Evolutionary conservation across 1,139 yeast genomes (phyloP).

Genomic region (Candida mesenterica): DNA sequence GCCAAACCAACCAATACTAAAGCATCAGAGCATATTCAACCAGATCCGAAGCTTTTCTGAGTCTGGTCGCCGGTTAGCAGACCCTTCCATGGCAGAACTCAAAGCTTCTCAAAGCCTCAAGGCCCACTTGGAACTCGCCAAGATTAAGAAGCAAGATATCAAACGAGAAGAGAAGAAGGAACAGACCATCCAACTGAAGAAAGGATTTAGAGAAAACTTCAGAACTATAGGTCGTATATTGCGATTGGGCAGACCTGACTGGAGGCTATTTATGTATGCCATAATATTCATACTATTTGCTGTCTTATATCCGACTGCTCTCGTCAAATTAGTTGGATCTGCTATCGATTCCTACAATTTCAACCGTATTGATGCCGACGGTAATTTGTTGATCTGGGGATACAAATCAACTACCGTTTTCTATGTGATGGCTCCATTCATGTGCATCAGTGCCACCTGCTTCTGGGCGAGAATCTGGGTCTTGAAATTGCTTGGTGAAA

Average conservation of each 20-base stretch:
- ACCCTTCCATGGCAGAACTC: slow-evolving; percentile 11
- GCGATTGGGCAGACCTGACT: slow-evolving; percentile 41
- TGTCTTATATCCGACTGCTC: slow-evolving; percentile 46
- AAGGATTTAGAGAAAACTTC: slow-evolving; percentile 33
- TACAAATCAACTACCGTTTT: slow-evolving; percentile 43
- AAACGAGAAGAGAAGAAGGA: slow-evolving; percentile 36
- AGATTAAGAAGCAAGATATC: slow-evolving; percentile 24
- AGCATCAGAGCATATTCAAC: not conserved
- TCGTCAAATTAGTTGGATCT: slow-evolving; percentile 48
- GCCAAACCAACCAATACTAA: not conserved
- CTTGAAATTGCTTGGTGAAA: slow-evolving; percentile 38
- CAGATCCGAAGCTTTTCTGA: slow-evolving; percentile 2
- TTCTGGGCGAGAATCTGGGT: slow-evolving; percentile 54
- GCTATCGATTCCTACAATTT: slow-evolving; percentile 46
- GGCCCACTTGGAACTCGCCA: slow-evolving; percentile 26
- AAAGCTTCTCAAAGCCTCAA: slow-evolving; percentile 24
- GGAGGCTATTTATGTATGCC: slow-evolving; percentile 39
- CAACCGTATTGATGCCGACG: slow-evolving; percentile 37
- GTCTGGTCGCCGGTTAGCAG: slow-evolving; percentile 3
- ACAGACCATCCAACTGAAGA: slow-evolving; percentile 23
- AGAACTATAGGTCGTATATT: slow-evolving; percentile 38
- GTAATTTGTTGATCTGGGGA: slow-evolving; percentile 46
- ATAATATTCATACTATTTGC: slow-evolving; percentile 45
- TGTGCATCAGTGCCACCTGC: slow-evolving; percentile 44
- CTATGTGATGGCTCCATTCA: slow-evolving; percentile 45